phyloP scores from a whole-genome alignment of 2,329 filamentous ascomycete genomes.

The Calonectria pteridis region DNA sequence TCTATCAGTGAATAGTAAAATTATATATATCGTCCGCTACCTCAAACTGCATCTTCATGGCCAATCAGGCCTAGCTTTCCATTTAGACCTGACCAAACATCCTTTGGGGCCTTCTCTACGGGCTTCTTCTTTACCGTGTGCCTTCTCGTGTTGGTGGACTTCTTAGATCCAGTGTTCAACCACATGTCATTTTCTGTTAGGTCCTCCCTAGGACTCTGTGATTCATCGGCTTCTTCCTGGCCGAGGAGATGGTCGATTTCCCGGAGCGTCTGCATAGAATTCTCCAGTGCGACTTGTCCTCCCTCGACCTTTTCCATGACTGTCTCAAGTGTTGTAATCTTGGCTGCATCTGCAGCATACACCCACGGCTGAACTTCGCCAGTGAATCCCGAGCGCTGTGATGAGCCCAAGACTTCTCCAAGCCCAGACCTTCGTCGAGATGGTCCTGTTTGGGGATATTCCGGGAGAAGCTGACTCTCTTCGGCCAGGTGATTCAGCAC shows the following conservation, averaged over 20 bases:
- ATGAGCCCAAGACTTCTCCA: conserved; percentile 56
- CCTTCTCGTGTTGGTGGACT: conserved; percentile 39
- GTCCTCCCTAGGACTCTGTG: conserved; percentile 36
- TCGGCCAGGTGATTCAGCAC: conserved; percentile 67
- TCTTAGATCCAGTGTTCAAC: conserved; percentile 49
- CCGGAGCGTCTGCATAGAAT: conserved; percentile 62
- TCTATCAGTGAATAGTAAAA: conserved; percentile 22
- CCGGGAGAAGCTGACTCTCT: conserved; percentile 71
- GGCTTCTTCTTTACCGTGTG: conserved; percentile 44
- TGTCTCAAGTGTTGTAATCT: conserved; percentile 68
- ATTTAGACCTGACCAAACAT: conserved; percentile 65
- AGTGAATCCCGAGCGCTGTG: conserved; percentile 55
- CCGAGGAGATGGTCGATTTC: conserved; percentile 65
- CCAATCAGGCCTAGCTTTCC: conserved; percentile 67
- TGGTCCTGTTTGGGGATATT: conserved; percentile 58
- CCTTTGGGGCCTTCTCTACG: conserved; percentile 44
- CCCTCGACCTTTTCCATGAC: conserved; percentile 72
- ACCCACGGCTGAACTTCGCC: conserved; percentile 68
- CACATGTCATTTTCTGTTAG: conserved; percentile 49
- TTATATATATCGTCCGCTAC: conserved; percentile 21
- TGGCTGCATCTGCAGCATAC: conserved; percentile 70
- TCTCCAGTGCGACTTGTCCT: conserved; percentile 68
- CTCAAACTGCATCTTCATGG: conserved; percentile 46
- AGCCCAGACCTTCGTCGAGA: conserved; percentile 55
- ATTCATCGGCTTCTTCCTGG: conserved; percentile 42